These are phyloP conservation scores for Fusarium aywerte DNA, from an alignment of 2,329 filamentous ascomycete genomes.

Conservation along the genomic window DNA sequence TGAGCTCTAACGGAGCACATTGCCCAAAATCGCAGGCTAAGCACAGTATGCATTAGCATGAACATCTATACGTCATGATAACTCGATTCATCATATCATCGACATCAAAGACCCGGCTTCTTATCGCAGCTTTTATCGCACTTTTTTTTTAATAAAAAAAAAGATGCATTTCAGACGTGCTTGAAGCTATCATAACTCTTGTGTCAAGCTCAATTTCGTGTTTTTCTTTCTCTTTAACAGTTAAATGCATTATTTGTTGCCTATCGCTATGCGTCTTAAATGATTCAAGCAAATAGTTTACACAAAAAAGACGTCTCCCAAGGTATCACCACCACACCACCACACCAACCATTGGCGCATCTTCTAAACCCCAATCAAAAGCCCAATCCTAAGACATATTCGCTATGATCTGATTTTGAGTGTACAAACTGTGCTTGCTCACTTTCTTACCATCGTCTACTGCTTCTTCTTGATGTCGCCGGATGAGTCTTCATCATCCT, in stretches of 20 bases:
- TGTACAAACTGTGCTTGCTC: neutral
- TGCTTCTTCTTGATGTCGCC: slow-evolving; percentile 44
- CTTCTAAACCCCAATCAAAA: slow-evolving; percentile 2
- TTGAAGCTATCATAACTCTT: neutral
- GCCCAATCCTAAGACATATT: slow-evolving; percentile 2
- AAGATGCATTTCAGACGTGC: rapidly evolving
- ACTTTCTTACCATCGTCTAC: slow-evolving; percentile 1
- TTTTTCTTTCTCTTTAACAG: neutral
- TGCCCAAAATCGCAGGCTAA: rapidly evolving
- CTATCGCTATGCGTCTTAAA: slow-evolving; percentile 25
- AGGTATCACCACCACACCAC: slow-evolving; percentile 13
- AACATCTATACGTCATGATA: slow-evolving; percentile 30
- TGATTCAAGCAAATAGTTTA: slow-evolving; percentile 5
- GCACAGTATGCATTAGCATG: slow-evolving; percentile 9
- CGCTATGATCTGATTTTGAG: slow-evolving; percentile 33
- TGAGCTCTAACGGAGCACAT: neutral
- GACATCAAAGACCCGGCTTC: neutral
- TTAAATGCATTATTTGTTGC: slow-evolving; percentile 16
- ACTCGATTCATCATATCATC: slow-evolving; percentile 22
- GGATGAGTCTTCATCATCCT: slow-evolving; percentile 49
- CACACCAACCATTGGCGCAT: neutral
- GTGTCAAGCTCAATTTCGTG: neutral
- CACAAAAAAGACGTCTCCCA: neutral
- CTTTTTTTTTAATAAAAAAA: too few relatives aligned
- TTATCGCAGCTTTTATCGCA: neutral